Evolutionary conservation across 2,329 filamentous ascomycete genomes (phyloP).

Genomic region (Calonectria hawksworthii): DNA sequence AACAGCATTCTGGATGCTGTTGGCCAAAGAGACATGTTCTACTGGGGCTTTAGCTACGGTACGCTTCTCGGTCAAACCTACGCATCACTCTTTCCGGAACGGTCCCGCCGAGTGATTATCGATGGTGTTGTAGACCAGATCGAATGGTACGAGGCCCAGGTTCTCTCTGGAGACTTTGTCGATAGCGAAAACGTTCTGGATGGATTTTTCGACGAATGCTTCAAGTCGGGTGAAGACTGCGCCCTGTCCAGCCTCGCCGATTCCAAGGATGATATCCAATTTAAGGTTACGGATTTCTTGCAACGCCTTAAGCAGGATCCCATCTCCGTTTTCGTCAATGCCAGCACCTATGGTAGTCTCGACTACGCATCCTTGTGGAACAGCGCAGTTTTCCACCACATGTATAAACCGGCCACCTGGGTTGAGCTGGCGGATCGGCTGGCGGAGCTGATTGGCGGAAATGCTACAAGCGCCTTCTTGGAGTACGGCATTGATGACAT

Average conservation of each 20-base stretch:
- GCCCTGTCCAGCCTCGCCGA: conserved; percentile 54
- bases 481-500: conserved; percentile 47
- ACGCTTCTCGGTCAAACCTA: conserved; percentile 58
- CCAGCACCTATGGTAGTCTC: conserved; percentile 54
- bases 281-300: conserved; percentile 50
- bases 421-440: conserved; percentile 52
- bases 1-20: conserved; percentile 61
- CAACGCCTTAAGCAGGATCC: conserved; percentile 54
- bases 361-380: conserved; percentile 53
- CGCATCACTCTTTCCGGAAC: conserved; percentile 54
- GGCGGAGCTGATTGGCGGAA: conserved; percentile 53
- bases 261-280: conserved; percentile 52
- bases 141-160: conserved; percentile 48
- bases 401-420: conserved; percentile 58
- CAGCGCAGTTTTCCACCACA: conserved; percentile 53
- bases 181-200: conserved; percentile 49
- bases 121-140: conserved; percentile 53
- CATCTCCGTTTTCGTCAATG: conserved; percentile 59
- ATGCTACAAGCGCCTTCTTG: conserved; percentile 55
- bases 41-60: conserved; percentile 61
- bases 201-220: conserved; percentile 53
- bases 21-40: conserved; percentile 50
- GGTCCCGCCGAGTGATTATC: conserved; percentile 51
- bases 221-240: conserved; percentile 61
- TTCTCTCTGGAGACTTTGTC: conserved; percentile 46